These are phyloP conservation scores for Arthrinium phaeospermum DNA, from an alignment of 2,329 filamentous ascomycete genomes.

Conservation along the genomic window DNA sequence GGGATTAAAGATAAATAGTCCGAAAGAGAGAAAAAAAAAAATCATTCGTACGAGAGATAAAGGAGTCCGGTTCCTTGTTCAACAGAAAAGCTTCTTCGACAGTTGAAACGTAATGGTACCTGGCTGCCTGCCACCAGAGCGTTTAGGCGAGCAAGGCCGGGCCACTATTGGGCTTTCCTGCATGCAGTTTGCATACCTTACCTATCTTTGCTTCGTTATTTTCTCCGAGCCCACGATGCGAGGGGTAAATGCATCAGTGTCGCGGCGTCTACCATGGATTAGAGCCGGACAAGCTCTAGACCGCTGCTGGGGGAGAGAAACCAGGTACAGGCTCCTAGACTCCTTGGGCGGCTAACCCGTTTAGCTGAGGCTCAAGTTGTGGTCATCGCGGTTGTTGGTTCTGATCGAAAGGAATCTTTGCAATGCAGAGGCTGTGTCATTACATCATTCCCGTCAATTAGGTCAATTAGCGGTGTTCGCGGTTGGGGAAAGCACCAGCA, in stretches of 20 bases:
- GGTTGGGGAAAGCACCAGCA: background rate
- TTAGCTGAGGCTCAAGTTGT: conserved; percentile 17
- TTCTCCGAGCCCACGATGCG: background rate
- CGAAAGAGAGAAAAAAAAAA: background rate
- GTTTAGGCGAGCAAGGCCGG: background rate
- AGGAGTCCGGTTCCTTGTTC: background rate
- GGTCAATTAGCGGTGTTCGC: conserved; percentile 15
- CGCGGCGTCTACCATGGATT: background rate
- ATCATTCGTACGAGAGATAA: background rate
- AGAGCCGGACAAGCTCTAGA: background rate
- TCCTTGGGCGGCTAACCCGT: background rate
- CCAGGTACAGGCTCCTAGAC: background rate
- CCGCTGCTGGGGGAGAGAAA: background rate
- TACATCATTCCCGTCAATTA: conserved; percentile 21
- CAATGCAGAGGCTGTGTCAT: conserved; percentile 1
- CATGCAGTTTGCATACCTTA: background rate
- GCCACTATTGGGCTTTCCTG: background rate
- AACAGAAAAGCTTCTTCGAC: background rate
- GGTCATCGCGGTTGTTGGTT: conserved; percentile 14
- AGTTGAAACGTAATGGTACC: background rate
- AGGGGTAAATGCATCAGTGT: background rate
- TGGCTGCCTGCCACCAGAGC: background rate
- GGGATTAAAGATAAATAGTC: background rate
- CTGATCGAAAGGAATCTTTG: conserved; percentile 10
- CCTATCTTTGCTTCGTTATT: background rate